Percentiles rank a stretch among this genome's conserved stretches.
Evolutionary conservation across 345 rosid species (phyloP).

Genomic region (Boechera divaricarpa): DNA sequence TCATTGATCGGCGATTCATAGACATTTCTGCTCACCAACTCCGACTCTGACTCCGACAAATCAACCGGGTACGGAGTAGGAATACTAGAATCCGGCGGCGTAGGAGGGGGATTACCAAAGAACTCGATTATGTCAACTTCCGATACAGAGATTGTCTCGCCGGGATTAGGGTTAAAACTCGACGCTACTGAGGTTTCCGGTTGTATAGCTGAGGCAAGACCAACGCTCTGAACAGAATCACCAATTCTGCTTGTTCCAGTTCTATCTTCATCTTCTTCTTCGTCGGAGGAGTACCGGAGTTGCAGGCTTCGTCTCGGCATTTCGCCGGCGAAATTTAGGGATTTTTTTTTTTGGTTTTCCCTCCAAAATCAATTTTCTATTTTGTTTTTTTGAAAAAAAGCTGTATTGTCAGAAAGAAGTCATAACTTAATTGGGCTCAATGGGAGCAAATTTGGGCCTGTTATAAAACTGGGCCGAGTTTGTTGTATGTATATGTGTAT

Average conservation of each 20-base stretch:
- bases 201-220: conserved; percentile 29
- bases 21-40: conserved; percentile 15
- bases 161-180: conserved; percentile 34
- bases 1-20: conserved; percentile 56
- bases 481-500: conserved; percentile 1
- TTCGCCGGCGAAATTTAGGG: conserved; percentile 35
- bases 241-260: conserved; percentile 17
- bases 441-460: background rate
- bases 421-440: background rate
- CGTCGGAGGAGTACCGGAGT: conserved; percentile 59
- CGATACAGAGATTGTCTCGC: conserved; percentile 48
- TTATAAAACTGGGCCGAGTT: conserved; percentile 20
- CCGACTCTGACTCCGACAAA: conserved; percentile 14
- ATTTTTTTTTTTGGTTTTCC: conserved; percentile 24
- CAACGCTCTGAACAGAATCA: conserved; percentile 22
- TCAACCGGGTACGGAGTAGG: conserved; percentile 33
- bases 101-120: conserved; percentile 49
- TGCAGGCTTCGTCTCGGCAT: conserved; percentile 70
- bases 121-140: conserved; percentile 69
- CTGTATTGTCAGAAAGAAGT: background rate
- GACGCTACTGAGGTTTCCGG: conserved; percentile 34
- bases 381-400: background rate
- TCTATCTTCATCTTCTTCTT: conserved; percentile 51
- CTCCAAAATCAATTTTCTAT: conserved; percentile 39
- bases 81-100: conserved; percentile 38